Evolutionary conservation across 148 eudicot species (phyloP), one percentile per base, ranked within the genome.

Genomic region (Amaranthus palmeri): DNA sequence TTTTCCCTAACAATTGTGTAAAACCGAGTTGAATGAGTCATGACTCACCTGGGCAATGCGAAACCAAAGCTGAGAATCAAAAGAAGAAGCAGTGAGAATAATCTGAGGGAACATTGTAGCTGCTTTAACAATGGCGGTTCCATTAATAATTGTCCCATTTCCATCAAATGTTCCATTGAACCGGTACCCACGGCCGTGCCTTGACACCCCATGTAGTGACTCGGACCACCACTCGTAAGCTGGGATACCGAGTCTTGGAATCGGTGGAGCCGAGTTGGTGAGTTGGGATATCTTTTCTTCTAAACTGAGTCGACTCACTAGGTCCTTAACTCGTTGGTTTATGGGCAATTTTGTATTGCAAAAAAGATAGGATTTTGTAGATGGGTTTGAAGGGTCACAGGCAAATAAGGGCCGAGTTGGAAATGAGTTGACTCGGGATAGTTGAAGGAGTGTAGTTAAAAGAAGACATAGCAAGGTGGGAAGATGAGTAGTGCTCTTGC

Each of bases 171-270:
- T 83, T 0, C 79, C 83, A 54, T 80, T 80, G 68, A 83, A 83
- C 46, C 82, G 67, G 67, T 69, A 79, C 71, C 80, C 85, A 69
- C 80, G 79, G 9, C 91, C 88, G 10, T 76, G 80, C 45, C 80
- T 69, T 15, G 92, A 80, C 50, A 88, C 82, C n/a, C 92, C 92
- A 54, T 88, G 92, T 8, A 88, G 72, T 4, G 92, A 85, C 86
- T 88, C 92, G n/a, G 89, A 86, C 92, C 89, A 88, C 90, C 92
- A 81, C 79, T 82, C 87, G 77, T 85, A 83, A 13, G 75, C 78
- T 1, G 86, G 85, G n/a, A 85, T 11, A 11, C 86, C 88, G 14
- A 85, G 74, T 61, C 86, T 61, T 12, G 76, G 77, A 36, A 87
- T 83, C 62, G 85, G 50, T 56, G 77, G 75, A 7, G 87, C 87